These are phyloP conservation scores for Hura crepitans DNA, from an alignment of 441 rosid genomes.

Conservation along the genomic window DNA sequence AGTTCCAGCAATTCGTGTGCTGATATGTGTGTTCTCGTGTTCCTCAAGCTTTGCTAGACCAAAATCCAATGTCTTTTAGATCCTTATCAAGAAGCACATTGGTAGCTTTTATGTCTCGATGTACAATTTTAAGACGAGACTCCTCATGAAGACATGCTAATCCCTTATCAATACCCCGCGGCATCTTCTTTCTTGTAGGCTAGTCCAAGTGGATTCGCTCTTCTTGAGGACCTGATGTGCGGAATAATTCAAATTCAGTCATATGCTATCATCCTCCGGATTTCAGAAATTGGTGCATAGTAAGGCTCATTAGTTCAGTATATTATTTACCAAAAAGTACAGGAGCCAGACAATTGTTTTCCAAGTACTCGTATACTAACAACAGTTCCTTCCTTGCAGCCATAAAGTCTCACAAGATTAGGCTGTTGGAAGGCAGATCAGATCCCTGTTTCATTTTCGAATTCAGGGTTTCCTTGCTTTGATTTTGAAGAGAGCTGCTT, in stretches of 20 bases:
- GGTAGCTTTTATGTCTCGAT: slow-evolving; percentile 76
- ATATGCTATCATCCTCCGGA: neutral
- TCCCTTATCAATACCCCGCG: slow-evolving; percentile 66
- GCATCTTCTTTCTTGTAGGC: slow-evolving; percentile 57
- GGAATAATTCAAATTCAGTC: neutral
- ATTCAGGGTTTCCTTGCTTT: slow-evolving; percentile 77
- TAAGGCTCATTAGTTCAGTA: neutral
- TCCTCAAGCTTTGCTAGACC: slow-evolving; percentile 86
- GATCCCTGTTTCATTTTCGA: slow-evolving; percentile 77
- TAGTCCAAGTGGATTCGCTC: slow-evolving; percentile 49
- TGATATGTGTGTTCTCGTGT: slow-evolving; percentile 78
- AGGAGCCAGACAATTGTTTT: slow-evolving; percentile 67
- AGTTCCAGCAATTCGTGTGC: slow-evolving; percentile 79
- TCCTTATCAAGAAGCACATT: slow-evolving; percentile 74
- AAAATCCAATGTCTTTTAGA: slow-evolving; percentile 72
- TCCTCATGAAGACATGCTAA: slow-evolving; percentile 79
- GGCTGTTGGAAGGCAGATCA: slow-evolving; percentile 80
- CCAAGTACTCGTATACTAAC: slow-evolving; percentile 72
- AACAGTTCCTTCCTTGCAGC: slow-evolving; percentile 72
- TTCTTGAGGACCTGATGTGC: slow-evolving; percentile 39
- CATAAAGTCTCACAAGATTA: slow-evolving; percentile 67
- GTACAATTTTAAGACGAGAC: slow-evolving; percentile 76
- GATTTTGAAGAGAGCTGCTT: slow-evolving; percentile 75
- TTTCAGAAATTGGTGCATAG: neutral
- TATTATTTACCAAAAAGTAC: slow-evolving; percentile 68